phyloP scores from a whole-genome alignment of 2,329 filamentous ascomycete species.

The Xylariaceae sp. region DNA sequence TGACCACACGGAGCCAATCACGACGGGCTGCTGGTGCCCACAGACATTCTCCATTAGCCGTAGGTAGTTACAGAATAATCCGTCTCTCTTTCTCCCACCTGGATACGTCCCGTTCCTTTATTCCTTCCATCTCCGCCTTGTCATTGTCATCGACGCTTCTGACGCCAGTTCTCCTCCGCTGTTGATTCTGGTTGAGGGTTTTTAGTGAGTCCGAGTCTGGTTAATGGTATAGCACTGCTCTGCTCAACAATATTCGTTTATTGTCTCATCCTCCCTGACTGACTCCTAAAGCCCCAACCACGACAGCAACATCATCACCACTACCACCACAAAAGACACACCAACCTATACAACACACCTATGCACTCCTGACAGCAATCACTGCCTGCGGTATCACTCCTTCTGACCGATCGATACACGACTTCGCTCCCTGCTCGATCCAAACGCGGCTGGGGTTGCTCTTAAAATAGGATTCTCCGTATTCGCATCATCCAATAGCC shows the following conservation, averaged over 20 bases:
- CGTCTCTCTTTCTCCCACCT: constrained; percentile 17
- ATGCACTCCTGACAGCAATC: constrained; percentile 1
- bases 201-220: constrained; percentile 3
- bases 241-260: neutral
- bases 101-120: constrained; percentile 8
- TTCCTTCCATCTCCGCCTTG: constrained; percentile 20
- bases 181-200: constrained; percentile 1
- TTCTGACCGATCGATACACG: constrained; percentile 3
- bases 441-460: neutral
- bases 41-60: constrained; percentile 3
- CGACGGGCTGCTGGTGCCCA: constrained; percentile 1
- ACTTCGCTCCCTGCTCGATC: neutral
- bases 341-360: constrained; percentile 1
- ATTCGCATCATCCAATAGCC: neutral
- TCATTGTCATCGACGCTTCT: constrained; percentile 4
- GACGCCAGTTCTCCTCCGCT: neutral
- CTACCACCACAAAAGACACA: neutral
- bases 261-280: neutral
- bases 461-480: neutral
- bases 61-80: constrained; percentile 6
- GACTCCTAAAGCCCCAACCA: constrained; percentile 1
- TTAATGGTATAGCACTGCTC: neutral
- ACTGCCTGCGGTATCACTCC: constrained; percentile 3
- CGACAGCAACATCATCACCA: too few species aligned
- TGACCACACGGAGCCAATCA: constrained; percentile 15